Base-by-base conservation (phyloP, 768 basidiomycete genomes). In the Lentinus tigrinus region DNA sequence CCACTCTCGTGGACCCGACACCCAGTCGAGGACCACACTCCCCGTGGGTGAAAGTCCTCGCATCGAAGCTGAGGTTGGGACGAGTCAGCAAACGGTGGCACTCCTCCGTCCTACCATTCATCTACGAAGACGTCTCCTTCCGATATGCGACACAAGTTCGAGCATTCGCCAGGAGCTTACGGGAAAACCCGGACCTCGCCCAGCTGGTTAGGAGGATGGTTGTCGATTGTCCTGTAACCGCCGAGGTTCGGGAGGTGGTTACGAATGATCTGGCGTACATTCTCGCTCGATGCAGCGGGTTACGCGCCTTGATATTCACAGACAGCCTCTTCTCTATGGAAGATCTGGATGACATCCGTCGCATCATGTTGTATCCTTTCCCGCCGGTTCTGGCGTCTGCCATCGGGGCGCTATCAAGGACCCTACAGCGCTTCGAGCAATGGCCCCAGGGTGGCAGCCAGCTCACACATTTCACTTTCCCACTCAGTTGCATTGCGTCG, bases 251-350 rank as follows among this genome's bases (percentile, higher is more conserved):
- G 13, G 44, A 54, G 9, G 4, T 37, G 14, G 43, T 54, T 11
- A 21, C 36, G n/a, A 4, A 9, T 13, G 53, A 54, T 21, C 21
- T 54, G 5, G 53, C 28, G 24, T 36, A 54, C 31, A 54, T 54
- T 23, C 21, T 54, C 11, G 23, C 44, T 14, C 28, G 42, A 27
- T 54, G 53, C 36, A 38, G 43, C 19, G 21, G 14, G 6, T n/a
- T 54, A 4, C 31, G 44, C 19, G 34, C 43, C 28, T 44, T 54
- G 5, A 17, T 47, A n/a, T 54, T 54, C 53, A 54, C 53, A 2
- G 53, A 54, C 43, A 54, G 13, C 31, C 44, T 47, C 43, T 54
- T 54, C 31, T n/a, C 31, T 10, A 47, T 47, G 53, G 53, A 54
- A n/a, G n/a, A n/a, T n/a, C n/a, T n/a, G 27, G 53, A 46, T 21